These are phyloP conservation scores for Paecilomyces fulvus DNA, from an alignment of 2,329 filamentous ascomycete species.

Conservation along the genomic window DNA sequence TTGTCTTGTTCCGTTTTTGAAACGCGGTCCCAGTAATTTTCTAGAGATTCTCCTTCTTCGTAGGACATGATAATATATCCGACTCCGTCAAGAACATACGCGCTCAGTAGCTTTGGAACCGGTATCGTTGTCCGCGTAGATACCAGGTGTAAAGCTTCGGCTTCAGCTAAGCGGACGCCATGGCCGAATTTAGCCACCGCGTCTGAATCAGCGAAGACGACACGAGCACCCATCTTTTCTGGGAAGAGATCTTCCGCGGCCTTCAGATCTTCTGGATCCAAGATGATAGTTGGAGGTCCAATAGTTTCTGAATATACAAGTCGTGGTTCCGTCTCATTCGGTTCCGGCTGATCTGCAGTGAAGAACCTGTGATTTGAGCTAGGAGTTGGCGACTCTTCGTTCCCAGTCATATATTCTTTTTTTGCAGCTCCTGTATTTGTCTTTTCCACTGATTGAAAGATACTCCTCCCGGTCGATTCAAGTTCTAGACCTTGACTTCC, in stretches of 20 bases:
- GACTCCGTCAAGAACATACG: slow-evolving; percentile 8
- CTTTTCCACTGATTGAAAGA: background rate
- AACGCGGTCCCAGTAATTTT: slow-evolving; percentile 7
- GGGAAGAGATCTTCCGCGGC: slow-evolving; percentile 5
- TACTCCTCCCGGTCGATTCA: background rate
- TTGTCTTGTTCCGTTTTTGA: slow-evolving; percentile 4
- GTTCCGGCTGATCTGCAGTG: background rate
- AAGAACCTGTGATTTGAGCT: background rate
- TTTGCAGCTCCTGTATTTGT: background rate
- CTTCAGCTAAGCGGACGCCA: slow-evolving; percentile 9
- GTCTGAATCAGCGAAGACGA: slow-evolving; percentile 7
- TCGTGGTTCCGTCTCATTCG: slow-evolving; percentile 1
- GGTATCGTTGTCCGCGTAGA: slow-evolving; percentile 7
- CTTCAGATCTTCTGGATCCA: slow-evolving; percentile 5
- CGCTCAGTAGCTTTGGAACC: slow-evolving; percentile 6
- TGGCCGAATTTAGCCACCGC: slow-evolving; percentile 8
- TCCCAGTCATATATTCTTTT: background rate
- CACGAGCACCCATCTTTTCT: slow-evolving; percentile 6
- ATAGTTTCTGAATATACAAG: slow-evolving; percentile 8
- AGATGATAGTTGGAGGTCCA: slow-evolving; percentile 7
- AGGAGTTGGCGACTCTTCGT: background rate
- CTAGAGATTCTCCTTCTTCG: slow-evolving; percentile 7
- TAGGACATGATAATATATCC: slow-evolving; percentile 10
- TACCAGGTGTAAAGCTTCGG: slow-evolving; percentile 9
- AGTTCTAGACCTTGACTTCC: background rate